Evolutionary conservation across 345 rosid genomes (phyloP).

Genomic region (Populus pruinosa): DNA sequence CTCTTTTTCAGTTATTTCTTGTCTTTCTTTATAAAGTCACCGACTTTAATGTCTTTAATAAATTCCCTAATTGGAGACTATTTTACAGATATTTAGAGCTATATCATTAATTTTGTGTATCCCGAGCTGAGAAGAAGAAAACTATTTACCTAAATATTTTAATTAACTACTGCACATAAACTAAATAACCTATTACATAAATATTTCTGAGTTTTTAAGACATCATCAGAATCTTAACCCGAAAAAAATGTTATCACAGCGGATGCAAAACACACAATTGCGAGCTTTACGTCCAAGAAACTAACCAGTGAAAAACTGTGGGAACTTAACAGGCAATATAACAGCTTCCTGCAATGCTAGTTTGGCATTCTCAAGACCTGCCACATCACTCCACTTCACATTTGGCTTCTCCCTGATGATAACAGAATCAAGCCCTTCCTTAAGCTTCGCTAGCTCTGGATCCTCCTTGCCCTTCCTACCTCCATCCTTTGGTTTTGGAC

Average conservation of each 20-base stretch:
- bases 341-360: constrained; percentile 89
- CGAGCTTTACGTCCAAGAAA: not conserved
- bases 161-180: too few species aligned
- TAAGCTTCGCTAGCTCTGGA: constrained; percentile 74
- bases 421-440: constrained; percentile 78
- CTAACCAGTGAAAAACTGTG: constrained; percentile 84
- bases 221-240: not conserved
- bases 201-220: too few species aligned
- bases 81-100: too few species aligned
- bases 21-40: too few species aligned
- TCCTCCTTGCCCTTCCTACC: constrained; percentile 58
- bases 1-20: too few species aligned
- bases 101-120: too few species aligned
- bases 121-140: too few species aligned
- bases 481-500: constrained; percentile 52
- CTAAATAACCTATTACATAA: too few species aligned
- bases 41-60: too few species aligned
- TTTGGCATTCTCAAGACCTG: constrained; percentile 88
- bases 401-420: constrained; percentile 83
- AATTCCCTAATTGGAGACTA: too few species aligned
- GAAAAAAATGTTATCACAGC: not conserved
- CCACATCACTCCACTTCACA: constrained; percentile 83
- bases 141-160: too few species aligned
- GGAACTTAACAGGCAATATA: constrained; percentile 82
- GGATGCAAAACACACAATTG: not conserved